Percentiles rank a stretch among this genome's conserved stretches.
Conservation (phyloP, 1,284 basidiomycete species). For the Marasmius fiardii region DNA sequence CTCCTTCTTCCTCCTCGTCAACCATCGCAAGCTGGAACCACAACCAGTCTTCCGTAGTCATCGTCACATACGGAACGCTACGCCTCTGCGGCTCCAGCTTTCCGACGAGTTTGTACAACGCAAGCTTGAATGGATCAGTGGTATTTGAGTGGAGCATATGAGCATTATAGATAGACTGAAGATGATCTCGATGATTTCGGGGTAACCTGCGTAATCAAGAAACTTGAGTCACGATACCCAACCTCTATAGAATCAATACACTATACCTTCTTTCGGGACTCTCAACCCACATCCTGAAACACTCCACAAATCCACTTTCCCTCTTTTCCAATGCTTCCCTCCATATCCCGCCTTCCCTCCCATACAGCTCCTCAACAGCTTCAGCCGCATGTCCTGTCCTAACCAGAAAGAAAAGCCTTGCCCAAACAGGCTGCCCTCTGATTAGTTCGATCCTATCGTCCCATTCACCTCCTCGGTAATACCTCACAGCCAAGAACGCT, state of each 20-base stretch:
- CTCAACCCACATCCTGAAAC: slow-evolving; percentile 87
- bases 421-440: slow-evolving; percentile 88
- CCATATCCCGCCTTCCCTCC: not conserved
- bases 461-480: slow-evolving; percentile 83
- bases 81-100: slow-evolving; percentile 84
- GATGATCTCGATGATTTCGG: slow-evolving; percentile 78
- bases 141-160: slow-evolving; percentile 86
- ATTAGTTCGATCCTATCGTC: slow-evolving; percentile 84
- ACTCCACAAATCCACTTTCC: slow-evolving; percentile 82
- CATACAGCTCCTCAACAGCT: slow-evolving; percentile 56
- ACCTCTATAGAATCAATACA: not conserved
- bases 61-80: slow-evolving; percentile 81
- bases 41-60: slow-evolving; percentile 96
- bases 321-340: slow-evolving; percentile 73
- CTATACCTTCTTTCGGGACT: slow-evolving; percentile 73
- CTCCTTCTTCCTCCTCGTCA: slow-evolving; percentile 73
- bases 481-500: slow-evolving; percentile 79
- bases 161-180: slow-evolving; percentile 88
- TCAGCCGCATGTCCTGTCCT: slow-evolving; percentile 82
- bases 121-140: slow-evolving; percentile 93
- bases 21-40: slow-evolving; percentile 96
- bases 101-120: slow-evolving; percentile 94
- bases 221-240: slow-evolving; percentile 7
- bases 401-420: slow-evolving; percentile 87
- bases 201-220: slow-evolving; percentile 51